Evolutionary conservation across 2,329 filamentous ascomycete genomes (phyloP), one percentile per base, ranked within the genome.

Genomic region (Amylocarpus encephaloides): DNA sequence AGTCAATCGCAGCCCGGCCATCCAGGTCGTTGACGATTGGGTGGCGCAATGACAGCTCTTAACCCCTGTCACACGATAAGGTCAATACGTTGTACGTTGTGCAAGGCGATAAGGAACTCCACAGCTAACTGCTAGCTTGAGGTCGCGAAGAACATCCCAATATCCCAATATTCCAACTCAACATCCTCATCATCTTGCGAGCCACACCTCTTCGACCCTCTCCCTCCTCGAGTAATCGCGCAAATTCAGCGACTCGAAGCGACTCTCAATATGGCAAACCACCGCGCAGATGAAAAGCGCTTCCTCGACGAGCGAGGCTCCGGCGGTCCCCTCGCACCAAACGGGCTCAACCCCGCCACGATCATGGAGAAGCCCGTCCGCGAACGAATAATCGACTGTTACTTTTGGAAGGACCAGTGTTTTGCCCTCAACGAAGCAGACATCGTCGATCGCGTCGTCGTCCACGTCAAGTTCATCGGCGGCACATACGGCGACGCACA

Each of bases 391-490:
- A 83, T 91, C 60, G 90, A 95, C 65, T 88, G 83, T 47, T 94
- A 95, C 72, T 98, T 95, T 74, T 98, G 90, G 86, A 96, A 96
- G 70, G 93, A 97, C 71, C 91, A 96, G 72, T 96, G 93, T 68
- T 98, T 97, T 70, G 93, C 87, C 38, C 77, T 98, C 58, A 98
- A 97, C 72, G 82, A 85, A 66, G 80, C 81, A 46, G 80, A 83
- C 68, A 74, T 98, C 5, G 85, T 95, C 62, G 88, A 96, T 71
- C 88, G 93, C 57, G 91, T 94, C 0, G 86, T 89, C 22, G 86
- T 92, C 61, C 78, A 84, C 69, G 79, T 98, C 42, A 78, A 73
- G 43, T 93, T 86, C 68, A 79, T 98, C 50, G 93, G 91, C 56
- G 93, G 93, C 59, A 95, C 90, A 5, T 89, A 89, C 63, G 90